A percentile compares a stretch with the other conserved stretches of the same genome.
phyloP scores from a whole-genome alignment of 2,329 filamentous ascomycete genomes.

The Diaporthe batatas region DNA sequence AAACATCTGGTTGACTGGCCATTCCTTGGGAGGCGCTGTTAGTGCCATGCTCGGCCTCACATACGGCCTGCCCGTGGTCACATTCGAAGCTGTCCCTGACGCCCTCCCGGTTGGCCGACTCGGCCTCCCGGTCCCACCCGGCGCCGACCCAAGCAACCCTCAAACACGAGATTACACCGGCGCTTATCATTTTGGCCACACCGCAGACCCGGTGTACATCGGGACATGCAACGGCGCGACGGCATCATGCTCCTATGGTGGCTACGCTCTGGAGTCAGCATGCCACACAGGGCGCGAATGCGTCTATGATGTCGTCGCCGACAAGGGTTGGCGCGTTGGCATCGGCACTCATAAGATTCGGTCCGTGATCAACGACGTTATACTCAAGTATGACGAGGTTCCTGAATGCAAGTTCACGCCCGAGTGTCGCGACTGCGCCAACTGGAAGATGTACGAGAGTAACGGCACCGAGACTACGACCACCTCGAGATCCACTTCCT shows the following conservation, averaged over 20 bases:
- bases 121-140: conserved; percentile 87
- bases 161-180: conserved; percentile 81
- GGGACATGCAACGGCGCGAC: conserved; percentile 93
- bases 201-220: conserved; percentile 94
- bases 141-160: conserved; percentile 76
- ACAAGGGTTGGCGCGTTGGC: conserved; percentile 92
- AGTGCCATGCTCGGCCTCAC: conserved; percentile 91
- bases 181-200: conserved; percentile 92
- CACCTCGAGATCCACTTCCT: conserved; percentile 69
- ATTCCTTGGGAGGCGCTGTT: conserved; percentile 92
- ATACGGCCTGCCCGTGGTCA: conserved; percentile 90
- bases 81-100: conserved; percentile 93
- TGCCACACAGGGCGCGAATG: conserved; percentile 93
- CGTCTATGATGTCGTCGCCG: conserved; percentile 90
- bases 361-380: conserved; percentile 87
- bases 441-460: conserved; percentile 96
- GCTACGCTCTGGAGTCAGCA: conserved; percentile 93
- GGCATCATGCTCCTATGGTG: conserved; percentile 89
- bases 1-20: conserved; percentile 90
- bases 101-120: conserved; percentile 87
- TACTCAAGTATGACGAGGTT: conserved; percentile 85
- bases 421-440: conserved; percentile 89
- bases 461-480: conserved; percentile 86
- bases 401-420: conserved; percentile 81
- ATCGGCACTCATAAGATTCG: conserved; percentile 93